phyloP scores from a whole-genome alignment of 1,139 yeast genomes.

The Yamadazyma triangularis region DNA sequence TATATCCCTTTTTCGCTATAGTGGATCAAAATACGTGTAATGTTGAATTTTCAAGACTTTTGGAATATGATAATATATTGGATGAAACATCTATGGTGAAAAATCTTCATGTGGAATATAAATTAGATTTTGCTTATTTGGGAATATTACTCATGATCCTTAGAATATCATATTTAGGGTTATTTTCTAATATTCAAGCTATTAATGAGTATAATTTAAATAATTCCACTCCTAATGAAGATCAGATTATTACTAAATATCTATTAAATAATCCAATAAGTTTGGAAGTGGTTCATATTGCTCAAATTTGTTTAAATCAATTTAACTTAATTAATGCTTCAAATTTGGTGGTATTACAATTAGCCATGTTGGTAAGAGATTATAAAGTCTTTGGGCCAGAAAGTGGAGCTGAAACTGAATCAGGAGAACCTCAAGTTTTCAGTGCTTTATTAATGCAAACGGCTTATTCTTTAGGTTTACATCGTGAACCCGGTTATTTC shows the following conservation, averaged over 20 bases:
- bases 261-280: conserved; percentile 12
- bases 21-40: conserved; percentile 32
- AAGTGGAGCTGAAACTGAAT: conserved; percentile 47
- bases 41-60: too few relatives aligned
- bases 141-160: conserved; percentile 20
- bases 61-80: too few relatives aligned
- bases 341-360: background rate
- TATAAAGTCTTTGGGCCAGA: conserved; percentile 44
- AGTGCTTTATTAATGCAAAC: conserved; percentile 38
- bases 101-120: conserved; percentile 2
- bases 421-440: conserved; percentile 42
- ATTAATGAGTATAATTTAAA: background rate
- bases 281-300: conserved; percentile 20
- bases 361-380: conserved; percentile 20
- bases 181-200: conserved; percentile 5
- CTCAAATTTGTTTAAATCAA: conserved; percentile 33
- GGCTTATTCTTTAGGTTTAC: conserved; percentile 42
- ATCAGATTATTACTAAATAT: conserved; percentile 6
- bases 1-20: conserved; percentile 45
- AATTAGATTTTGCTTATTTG: conserved; percentile 17
- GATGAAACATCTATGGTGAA: conserved; percentile 6
- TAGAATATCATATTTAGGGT: conserved; percentile 19
- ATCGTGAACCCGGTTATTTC: conserved; percentile 41
- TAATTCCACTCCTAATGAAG: background rate
- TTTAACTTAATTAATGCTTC: conserved; percentile 33